Base-by-base conservation (phyloP, 2,329 filamentous ascomycete genomes). In the Paecilomyces dactylethromorphus region DNA sequence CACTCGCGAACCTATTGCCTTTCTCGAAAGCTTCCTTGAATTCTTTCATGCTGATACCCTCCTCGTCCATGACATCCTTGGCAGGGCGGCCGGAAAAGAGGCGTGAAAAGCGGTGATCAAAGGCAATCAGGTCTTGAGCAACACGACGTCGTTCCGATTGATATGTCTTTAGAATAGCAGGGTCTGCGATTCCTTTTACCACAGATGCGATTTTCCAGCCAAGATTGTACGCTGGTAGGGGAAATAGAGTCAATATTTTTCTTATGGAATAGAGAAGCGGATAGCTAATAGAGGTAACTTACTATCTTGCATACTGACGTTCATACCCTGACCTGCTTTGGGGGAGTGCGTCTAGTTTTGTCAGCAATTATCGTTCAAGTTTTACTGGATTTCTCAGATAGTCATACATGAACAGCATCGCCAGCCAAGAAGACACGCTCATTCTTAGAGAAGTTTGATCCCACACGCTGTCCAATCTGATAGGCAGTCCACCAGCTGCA, bases 401-500 rank as follows among this genome's bases (percentile, higher is more conserved):
- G n/a, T 6, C 0, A 80, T 83, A 64, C 18, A 52, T 81, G 79
- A 1, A 84, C 82, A 1, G 85, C 87, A 70, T 90, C 88, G 1
- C 88, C 88, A 0, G 87, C 85, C 3, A 91, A 77, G 68, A 92
- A 91, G 10, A 92, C 79, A 3, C 86, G 80, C 24, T 82, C 79
- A 12, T 77, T 72, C 6, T 78, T 77, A 49, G 79, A 81, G 69
- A 87, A 88, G 50, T 79, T 76, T 1, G 78, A 80, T 3, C 82
- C 84, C 0, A 88, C 81, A 5, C 87, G 78, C 66, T 89, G 87
- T 0, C 86, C 86, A 53, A 90, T 87, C 61, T 88, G 82, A 64
- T 88, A 89, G 0, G 83, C 85, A 0, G 82, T 85, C 83, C 84
- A 88, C 84, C 86, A 89, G 64, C 87, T 82, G 58, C 84, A 84